phyloP scores from a whole-genome alignment of 805 yeast species.

The Monosporozyma siamensis region DNA sequence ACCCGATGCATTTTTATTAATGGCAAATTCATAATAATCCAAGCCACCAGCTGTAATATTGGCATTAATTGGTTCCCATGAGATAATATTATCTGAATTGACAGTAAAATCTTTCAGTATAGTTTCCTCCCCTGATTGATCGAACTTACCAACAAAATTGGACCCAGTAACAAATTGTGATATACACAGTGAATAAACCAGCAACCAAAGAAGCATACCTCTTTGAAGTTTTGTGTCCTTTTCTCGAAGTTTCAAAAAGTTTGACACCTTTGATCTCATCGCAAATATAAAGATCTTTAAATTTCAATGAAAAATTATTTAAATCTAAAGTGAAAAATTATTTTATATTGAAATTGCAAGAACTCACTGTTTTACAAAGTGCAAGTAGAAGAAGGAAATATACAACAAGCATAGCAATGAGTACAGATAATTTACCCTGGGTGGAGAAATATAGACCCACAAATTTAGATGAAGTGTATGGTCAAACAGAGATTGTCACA shows the following conservation, averaged over 20 bases:
- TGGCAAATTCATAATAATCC: slow-evolving; percentile 18
- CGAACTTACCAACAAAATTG: no score
- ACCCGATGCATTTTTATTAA: slow-evolving; percentile 9
- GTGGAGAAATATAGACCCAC: slow-evolving; percentile 93
- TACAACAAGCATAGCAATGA: no score
- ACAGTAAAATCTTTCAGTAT: slow-evolving; percentile 6
- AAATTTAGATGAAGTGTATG: slow-evolving; percentile 77
- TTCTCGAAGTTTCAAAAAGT: no score
- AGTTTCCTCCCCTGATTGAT: neutral
- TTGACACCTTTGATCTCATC: no score
- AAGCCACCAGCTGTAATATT: slow-evolving; percentile 20
- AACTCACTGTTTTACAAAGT: no score
- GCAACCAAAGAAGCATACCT: neutral
- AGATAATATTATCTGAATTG: slow-evolving; percentile 24
- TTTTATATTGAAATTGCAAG: neutral
- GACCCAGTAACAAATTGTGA: no score
- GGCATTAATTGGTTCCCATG: slow-evolving; percentile 28
- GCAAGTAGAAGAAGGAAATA: no score
- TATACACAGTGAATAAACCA: no score
- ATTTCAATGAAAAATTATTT: neutral
- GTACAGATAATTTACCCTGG: slow-evolving; percentile 59
- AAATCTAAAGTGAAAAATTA: neutral
- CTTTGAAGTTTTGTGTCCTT: neutral
- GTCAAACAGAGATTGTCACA: slow-evolving; percentile 77
- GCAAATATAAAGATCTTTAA: no score